Base-by-base conservation (phyloP, 2,329 filamentous ascomycete genomes). In the Ascochyta viciae-villosae region DNA sequence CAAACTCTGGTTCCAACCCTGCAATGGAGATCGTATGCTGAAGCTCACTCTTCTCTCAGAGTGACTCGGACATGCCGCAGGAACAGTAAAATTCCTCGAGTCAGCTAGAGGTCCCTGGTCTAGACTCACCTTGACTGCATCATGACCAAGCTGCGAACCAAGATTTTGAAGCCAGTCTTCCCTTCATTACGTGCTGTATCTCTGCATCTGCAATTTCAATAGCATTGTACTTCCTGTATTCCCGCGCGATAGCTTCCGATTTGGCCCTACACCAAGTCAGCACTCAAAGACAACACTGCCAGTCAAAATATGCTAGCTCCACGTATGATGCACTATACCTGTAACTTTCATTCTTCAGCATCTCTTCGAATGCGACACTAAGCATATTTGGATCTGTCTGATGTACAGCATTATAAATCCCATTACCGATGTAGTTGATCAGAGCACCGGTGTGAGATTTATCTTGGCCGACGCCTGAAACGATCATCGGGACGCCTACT, bases 401-500 rank as follows among this genome's bases (percentile, higher is more conserved):
- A 5, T 43, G 42, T n/a, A 55, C 33, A 34, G 55, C 45, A 43
- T 58, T 38, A 22, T 58, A 58, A 12, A 58, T 51, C 5, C 51
- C 50, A 47, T 50, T 54, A 31, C 55, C 55, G 6, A 46, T 46
- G 46, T 58, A 58, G 13, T 51, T 58, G 19, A 58, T 50, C 3
- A 58, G 13, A 23, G 72, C 67, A 1, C 73, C 70, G 13, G 78
- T 75, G 61, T 83, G 78, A 4, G 71, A 66, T 77, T 79, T 16
- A 74, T 70, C 61, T 44, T 75, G 74, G 3, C 62, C 72, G 15
- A 69, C 63, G 0, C 81, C 81, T 0, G 79, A 76, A 23, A 82
- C 63, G 3, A 83, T 75, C 64, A 82, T 74, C 1, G 81, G 80
- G 16, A 82, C 77, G 0, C 79, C 79, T 52, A 80, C 77, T 33